Conservation (phyloP, 495 filamentous ascomycete species). For the Penicillium maclennaniae region DNA sequence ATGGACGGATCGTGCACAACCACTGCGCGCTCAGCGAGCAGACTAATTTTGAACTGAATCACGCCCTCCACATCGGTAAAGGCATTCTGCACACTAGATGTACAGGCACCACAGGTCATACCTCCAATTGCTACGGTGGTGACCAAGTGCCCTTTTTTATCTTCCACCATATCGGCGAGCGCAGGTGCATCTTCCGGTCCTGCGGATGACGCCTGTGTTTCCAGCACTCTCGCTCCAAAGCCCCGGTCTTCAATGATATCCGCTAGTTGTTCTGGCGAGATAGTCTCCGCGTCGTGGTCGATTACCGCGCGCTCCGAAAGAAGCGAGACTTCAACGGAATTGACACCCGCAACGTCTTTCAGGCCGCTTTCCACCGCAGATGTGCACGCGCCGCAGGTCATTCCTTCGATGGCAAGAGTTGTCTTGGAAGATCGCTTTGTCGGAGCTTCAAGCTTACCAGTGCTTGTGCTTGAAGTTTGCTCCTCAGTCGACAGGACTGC, state of each 20-base stretch:
- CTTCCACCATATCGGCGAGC: conserved; percentile 30
- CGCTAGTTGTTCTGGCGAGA: conserved; percentile 67
- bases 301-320: conserved; percentile 66
- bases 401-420: conserved; percentile 87
- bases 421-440: conserved; percentile 55
- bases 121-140: conserved; percentile 86
- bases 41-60: conserved; percentile 84
- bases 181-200: conserved; percentile 12
- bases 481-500: conserved; percentile 79
- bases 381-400: conserved; percentile 96
- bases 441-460: conserved; percentile 22
- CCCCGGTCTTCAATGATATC: conserved; percentile 89
- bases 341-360: conserved; percentile 65
- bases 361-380: conserved; percentile 83
- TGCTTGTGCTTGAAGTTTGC: conserved; percentile 16
- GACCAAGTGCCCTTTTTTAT: conserved; percentile 46
- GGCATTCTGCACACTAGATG: conserved; percentile 80
- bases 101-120: conserved; percentile 97
- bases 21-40: conserved; percentile 88
- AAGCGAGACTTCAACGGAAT: conserved; percentile 82
- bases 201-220: conserved; percentile 30
- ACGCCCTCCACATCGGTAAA: conserved; percentile 76
- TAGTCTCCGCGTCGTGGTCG: conserved; percentile 67
- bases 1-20: conserved; percentile 73
- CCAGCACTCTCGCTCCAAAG: conserved; percentile 80